Base-by-base conservation (phyloP, 768 basidiomycete species). In the Butyriboletus loyo region DNA sequence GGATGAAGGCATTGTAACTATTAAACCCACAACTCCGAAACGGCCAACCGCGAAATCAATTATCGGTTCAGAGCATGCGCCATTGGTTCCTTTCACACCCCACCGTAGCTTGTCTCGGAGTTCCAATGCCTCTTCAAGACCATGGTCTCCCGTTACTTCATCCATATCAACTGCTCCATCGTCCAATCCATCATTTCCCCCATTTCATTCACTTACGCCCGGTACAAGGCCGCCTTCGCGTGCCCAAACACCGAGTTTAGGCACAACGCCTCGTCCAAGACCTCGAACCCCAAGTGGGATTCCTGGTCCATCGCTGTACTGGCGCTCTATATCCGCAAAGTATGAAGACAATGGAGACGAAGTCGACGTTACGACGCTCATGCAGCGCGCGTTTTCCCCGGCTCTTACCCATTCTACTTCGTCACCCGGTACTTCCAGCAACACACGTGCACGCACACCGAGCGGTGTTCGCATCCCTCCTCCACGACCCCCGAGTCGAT, bases 201-300 rank as follows among this genome's bases (percentile, higher is more conserved):
- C 70, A 32, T 66, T 62, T 59, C 49, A 64, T 62, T 58, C 58
- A 57, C 57, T 59, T 54, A 3, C 42, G 13, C 64, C 65, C 7
- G 50, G 69, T 62, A 53, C 70, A 58, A 61, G 71, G 45, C 72
- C 80, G 24, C 69, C 75, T 39, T 86, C 86, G 34, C 80, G 86
- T 49, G 73, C 85, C 1, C 84, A 83, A 56, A 84, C 84, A 2
- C 83, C 85, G 43, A 22, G 61, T 30, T 31, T 68, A 36, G 64
- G 61, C 8, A 64, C 75, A 7, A 79, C 83, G 0, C 85, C 87
- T 21, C 83, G 87, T n/a, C 73, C 82, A 15, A 79, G 91, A 52
- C 80, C 89, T 4, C 84, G 82, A 71, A 92, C 91, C 0, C 91
- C 91, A 0, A 90, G 87, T 59, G 74, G 83, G 54, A 92, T 93